Evolutionary conservation across 1,284 basidiomycete species (phyloP), one percentile per base, ranked within the genome.

Genomic region (Moniliella sp.): DNA sequence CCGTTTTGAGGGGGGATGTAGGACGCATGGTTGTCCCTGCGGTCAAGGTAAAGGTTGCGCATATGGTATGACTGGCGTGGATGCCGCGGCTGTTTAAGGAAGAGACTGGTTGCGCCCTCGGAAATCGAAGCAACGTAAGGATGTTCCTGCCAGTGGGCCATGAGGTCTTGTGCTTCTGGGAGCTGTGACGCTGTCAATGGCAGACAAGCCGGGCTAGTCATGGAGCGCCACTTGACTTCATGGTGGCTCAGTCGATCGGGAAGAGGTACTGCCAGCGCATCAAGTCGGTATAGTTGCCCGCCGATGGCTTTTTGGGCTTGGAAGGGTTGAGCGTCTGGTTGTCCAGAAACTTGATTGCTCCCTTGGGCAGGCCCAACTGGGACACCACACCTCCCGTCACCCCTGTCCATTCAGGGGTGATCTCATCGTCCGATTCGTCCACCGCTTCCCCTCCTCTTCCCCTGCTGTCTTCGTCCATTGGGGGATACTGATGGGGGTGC

Each of bases 161-260:
- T 38, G 21, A 59, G 39, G 32, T 59, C 57, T n/a, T 27, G 33
- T 31, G 47, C 46, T 3, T 42, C 53, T 0, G 59, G 58, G 18
- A 59, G 31, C 34, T 50, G 51, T 48, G 86, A 80, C n/a, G 81
- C 79, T 0, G 86, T 88, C 29, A 97, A 68, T 1, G 88, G 88
- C n/a, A n/a, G 88, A 56, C 82, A 93, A 4, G 62, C 62, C 4
- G 61, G 61, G 8, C 54, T 58, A 1, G 62, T 61, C 59, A 84
- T 73, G 10, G 75, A 76, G 40, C 73, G 73, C 88, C 88, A 97
- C 56, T 94, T 93, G 62, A 88, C 74, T 18, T 81, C 74, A 47
- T 86, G 76, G 51, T 80, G 78, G 50, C 72, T 75, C n/a, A 70
- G 61, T 3, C 74, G 70, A 5, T 69, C 69, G 0, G 76, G 49